Percentiles rank a stretch among this genome's conserved stretches.
Evolutionary conservation across 2,329 filamentous ascomycete species (phyloP).

Genomic region (Aschersonia sp.): DNA sequence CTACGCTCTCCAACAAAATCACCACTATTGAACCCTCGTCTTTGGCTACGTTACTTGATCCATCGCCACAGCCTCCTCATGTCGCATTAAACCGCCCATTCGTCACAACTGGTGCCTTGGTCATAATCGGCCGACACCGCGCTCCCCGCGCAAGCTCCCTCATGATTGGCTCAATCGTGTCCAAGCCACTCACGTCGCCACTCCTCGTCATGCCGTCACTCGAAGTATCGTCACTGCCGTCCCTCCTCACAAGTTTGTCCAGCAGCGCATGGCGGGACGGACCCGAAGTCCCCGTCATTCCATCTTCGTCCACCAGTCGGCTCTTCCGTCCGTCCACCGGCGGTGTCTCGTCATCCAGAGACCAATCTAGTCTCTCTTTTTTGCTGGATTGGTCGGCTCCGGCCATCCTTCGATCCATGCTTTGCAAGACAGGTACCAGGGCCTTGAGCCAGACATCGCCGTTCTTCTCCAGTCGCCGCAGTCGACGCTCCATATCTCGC

Average conservation of each 20-base stretch:
- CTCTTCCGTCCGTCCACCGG: constrained; percentile 3
- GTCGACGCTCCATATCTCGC: constrained; percentile 30
- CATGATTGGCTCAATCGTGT: constrained; percentile 29
- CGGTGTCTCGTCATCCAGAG: constrained; percentile 16
- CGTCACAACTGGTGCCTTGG: constrained; percentile 1
- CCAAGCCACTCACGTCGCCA: constrained; percentile 20
- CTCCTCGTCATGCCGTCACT: constrained; percentile 11
- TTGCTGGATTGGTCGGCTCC: constrained; percentile 5
- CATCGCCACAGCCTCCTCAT: neutral
- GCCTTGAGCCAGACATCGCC: constrained; percentile 29
- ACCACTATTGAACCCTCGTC: no score
- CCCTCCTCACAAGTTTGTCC: constrained; percentile 9
- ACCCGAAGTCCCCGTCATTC: constrained; percentile 10
- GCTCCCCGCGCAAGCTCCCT: constrained; percentile 22
- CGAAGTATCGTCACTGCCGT: constrained; percentile 8
- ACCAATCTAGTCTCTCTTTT: constrained; percentile 12
- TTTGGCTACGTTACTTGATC: neutral
- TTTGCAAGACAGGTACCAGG: constrained; percentile 28
- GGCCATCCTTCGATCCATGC: constrained; percentile 22
- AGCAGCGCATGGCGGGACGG: constrained; percentile 15
- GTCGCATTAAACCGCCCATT: neutral
- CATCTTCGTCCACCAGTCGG: constrained; percentile 5
- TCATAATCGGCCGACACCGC: constrained; percentile 8
- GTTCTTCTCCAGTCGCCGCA: constrained; percentile 30
- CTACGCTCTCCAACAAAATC: no score